These are phyloP conservation scores for Sindora glabra DNA, from an alignment of 306 rosid species.

Conservation along the genomic window DNA sequence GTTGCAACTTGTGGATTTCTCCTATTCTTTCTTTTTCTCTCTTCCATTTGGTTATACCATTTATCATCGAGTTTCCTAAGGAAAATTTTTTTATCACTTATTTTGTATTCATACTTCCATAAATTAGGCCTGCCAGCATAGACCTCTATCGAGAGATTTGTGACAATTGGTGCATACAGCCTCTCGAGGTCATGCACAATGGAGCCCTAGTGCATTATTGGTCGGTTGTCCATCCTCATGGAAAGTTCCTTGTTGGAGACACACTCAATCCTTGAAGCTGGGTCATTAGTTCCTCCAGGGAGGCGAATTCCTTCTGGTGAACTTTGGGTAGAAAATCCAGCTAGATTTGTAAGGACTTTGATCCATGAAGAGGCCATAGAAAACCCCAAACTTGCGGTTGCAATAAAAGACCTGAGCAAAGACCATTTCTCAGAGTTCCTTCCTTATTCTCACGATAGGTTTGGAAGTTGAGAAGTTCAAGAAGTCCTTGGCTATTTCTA, in stretches of 20 bases:
- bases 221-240: conserved; percentile 96
- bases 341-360: conserved; percentile 74
- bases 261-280: conserved; percentile 94
- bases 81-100: not conserved
- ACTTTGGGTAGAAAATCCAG: conserved; percentile 99
- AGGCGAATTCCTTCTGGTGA: conserved; percentile 90
- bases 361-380: conserved; percentile 89
- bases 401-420: conserved; percentile 83
- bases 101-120: conserved; percentile 7
- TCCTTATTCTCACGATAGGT: conserved; percentile 81
- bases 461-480: conserved; percentile 99
- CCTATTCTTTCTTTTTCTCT: not conserved
- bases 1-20: not conserved
- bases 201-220: conserved; percentile 96
- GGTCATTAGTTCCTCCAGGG: conserved; percentile 95
- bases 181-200: conserved; percentile 88
- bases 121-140: conserved; percentile 92
- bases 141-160: conserved; percentile 75
- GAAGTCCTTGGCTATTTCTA: conserved; percentile 76
- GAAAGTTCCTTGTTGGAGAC: conserved; percentile 96
- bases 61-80: not conserved
- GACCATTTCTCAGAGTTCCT: conserved; percentile 79
- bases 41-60: not conserved
- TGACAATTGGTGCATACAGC: conserved; percentile 89
- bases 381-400: conserved; percentile 95